phyloP scores from a whole-genome alignment of 805 yeast species.

The Alloascoidea hylecoeti region DNA sequence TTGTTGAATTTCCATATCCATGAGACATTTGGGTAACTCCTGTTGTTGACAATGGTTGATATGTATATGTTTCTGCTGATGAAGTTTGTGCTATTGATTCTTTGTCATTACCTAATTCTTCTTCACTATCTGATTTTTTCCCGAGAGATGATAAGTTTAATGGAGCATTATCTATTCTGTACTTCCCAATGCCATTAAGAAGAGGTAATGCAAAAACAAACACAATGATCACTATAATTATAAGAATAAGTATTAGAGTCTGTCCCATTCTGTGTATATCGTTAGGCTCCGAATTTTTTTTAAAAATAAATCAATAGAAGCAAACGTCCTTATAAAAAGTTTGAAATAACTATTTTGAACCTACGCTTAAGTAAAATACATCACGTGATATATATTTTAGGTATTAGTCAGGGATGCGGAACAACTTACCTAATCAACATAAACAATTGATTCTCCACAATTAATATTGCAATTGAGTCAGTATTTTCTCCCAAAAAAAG shows the following conservation, averaged over 20 bases:
- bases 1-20: neutral
- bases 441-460: no score
- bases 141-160: neutral
- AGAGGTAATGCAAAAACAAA: neutral
- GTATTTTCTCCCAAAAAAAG: no score
- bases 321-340: no score
- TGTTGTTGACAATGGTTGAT: neutral
- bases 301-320: no score
- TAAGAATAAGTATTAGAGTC: neutral
- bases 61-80: neutral
- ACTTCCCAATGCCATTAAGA: neutral
- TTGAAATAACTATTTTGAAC: no score
- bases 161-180: neutral
- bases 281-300: no score
- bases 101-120: neutral
- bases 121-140: neutral
- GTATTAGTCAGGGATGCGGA: no score
- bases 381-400: no score
- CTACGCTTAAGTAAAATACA: no score
- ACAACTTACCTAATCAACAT: no score
- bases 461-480: no score
- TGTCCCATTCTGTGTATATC: neutral
- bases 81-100: neutral
- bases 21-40: neutral
- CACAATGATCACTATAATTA: neutral